Evolutionary conservation across 2,329 filamentous ascomycete species (phyloP).

Genomic region (Colletotrichum musae): DNA sequence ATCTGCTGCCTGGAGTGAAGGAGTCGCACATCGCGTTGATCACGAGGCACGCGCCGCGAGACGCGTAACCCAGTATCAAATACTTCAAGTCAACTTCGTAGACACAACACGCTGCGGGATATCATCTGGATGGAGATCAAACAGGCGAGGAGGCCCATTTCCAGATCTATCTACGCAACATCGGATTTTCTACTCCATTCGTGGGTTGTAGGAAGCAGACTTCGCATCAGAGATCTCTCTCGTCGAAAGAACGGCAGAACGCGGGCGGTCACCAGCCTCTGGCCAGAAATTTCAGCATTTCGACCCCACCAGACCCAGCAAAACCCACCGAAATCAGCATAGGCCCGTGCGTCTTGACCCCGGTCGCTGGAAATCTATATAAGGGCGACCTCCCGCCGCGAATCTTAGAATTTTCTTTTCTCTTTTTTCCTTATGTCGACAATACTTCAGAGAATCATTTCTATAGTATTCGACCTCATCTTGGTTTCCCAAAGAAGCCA

Average conservation of each 20-base stretch:
- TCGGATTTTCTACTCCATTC: background rate
- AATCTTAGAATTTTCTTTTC: constrained; percentile 56
- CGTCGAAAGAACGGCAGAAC: constrained; percentile 28
- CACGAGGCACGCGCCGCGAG: background rate
- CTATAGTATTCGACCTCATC: constrained; percentile 96
- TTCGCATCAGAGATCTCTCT: background rate
- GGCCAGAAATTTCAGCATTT: constrained; percentile 20
- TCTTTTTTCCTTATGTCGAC: constrained; percentile 71
- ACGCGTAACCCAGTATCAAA: too few species aligned
- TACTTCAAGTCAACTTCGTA: too few species aligned
- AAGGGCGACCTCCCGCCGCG: constrained; percentile 48
- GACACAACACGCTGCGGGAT: too few species aligned
- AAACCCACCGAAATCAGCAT: background rate
- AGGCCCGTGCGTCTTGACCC: constrained; percentile 18
- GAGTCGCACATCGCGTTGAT: background rate
- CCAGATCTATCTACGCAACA: background rate
- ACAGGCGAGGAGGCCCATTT: too few species aligned
- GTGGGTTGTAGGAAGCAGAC: constrained; percentile 11
- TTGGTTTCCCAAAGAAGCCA: constrained; percentile 94
- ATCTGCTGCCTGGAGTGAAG: background rate
- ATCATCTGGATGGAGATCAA: too few species aligned
- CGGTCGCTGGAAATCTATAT: constrained; percentile 54
- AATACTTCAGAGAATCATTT: constrained; percentile 91
- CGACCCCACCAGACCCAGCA: constrained; percentile 27
- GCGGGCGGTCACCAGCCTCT: constrained; percentile 32